These are phyloP conservation scores for Exophiala sp. DNA, from an alignment of 2,329 filamentous ascomycete genomes.

Conservation along the genomic window DNA sequence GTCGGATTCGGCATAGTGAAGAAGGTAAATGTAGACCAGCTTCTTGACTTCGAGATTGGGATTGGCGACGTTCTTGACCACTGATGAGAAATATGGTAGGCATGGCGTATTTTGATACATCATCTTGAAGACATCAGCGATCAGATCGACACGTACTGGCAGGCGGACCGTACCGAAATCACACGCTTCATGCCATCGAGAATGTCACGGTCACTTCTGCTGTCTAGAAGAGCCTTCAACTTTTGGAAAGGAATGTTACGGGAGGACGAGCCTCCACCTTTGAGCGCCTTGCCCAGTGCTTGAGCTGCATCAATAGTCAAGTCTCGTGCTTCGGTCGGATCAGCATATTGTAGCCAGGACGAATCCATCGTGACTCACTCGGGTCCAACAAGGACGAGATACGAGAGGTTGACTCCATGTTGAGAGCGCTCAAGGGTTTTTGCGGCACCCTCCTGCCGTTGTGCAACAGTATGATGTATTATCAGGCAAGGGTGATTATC, in stretches of 20 bases:
- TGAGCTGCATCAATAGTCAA: conserved; percentile 96
- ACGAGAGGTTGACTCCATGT: conserved; percentile 92
- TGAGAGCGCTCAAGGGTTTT: neutral
- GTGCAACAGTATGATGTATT: neutral
- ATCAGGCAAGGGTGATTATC: too few relatives aligned
- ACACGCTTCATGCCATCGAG: conserved; percentile 87
- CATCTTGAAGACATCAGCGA: conserved; percentile 59
- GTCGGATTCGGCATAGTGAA: conserved; percentile 93
- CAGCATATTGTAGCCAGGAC: conserved; percentile 24
- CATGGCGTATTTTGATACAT: conserved; percentile 90
- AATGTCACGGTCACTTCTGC: conserved; percentile 86
- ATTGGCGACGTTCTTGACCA: conserved; percentile 96
- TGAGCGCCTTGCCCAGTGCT: conserved; percentile 63
- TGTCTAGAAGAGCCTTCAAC: conserved; percentile 92
- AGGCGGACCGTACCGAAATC: conserved; percentile 63
- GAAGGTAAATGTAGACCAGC: conserved; percentile 95
- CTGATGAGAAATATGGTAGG: conserved; percentile 89
- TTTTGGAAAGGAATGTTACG: conserved; percentile 72
- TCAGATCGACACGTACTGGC: neutral
- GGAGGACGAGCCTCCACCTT: conserved; percentile 57
- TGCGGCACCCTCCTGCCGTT: neutral
- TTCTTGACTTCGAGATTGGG: conserved; percentile 95
- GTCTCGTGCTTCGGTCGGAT: conserved; percentile 69
- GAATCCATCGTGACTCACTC: conserved; percentile 51
- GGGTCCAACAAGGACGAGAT: conserved; percentile 94